phyloP scores from a whole-genome alignment of 257 asterid genomes.

The Solanum piurae region DNA sequence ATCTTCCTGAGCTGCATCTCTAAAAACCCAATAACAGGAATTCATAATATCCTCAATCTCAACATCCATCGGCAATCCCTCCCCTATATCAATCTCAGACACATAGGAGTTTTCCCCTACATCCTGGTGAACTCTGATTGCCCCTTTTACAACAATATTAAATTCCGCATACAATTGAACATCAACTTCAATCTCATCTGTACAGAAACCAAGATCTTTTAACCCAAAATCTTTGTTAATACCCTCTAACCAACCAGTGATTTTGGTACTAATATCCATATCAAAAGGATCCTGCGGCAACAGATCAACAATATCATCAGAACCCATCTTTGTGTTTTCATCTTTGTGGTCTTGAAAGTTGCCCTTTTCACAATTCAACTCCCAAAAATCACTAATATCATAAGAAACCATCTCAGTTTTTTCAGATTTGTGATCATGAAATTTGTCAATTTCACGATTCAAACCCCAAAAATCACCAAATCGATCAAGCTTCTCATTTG shows the following conservation, averaged over 20 bases:
- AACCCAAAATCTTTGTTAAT: constrained; percentile 17
- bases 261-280: constrained; percentile 26
- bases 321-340: constrained; percentile 18
- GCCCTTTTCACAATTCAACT: constrained; percentile 1
- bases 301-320: constrained; percentile 38
- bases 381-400: constrained; percentile 10
- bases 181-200: constrained; percentile 22
- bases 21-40: constrained; percentile 23
- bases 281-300: constrained; percentile 71
- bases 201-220: constrained; percentile 22
- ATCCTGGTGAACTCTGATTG: constrained; percentile 21
- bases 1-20: constrained; percentile 1
- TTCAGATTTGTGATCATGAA: neutral
- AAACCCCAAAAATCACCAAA: constrained; percentile 12
- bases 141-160: constrained; percentile 25
- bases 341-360: neutral
- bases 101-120: constrained; percentile 5
- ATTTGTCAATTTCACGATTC: neutral
- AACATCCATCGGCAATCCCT: constrained; percentile 16
- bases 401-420: constrained; percentile 20
- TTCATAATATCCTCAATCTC: constrained; percentile 23
- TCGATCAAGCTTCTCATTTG: constrained; percentile 13
- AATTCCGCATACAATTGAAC: constrained; percentile 22
- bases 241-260: constrained; percentile 44
- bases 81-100: constrained; percentile 4